Evolutionary conservation across 2,329 filamentous ascomycete species (phyloP), one percentile per base, ranked within the genome.

Genomic region (Trichoderma harzianum): DNA sequence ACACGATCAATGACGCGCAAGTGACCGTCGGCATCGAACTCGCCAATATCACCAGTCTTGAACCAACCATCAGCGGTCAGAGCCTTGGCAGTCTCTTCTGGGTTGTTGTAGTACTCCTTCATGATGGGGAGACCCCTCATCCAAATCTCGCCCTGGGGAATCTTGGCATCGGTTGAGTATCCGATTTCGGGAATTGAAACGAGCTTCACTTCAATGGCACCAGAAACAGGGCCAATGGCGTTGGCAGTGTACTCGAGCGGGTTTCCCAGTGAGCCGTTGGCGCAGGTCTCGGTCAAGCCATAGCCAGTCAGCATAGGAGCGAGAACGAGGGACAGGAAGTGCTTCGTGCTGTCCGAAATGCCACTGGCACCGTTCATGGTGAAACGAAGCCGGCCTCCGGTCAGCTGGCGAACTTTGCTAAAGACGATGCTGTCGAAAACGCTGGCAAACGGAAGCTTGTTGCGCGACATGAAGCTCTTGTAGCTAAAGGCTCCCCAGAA

Each of bases 301-400:
- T 99, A 99, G 12, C 96, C 96, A 74, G 87, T 89, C 76, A 99
- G 90, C 95, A 99, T 97, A 34, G 96, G 96, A 26, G 94, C 94
- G 69, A 99, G 90, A 58, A 95, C 92, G 84, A 98, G 89, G 55
- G 94, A 97, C 78, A 98, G 88, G 86, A 99, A 98, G 73, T 91
- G 90, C 80, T 94, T 91, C 1, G 96, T 99, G 66, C 94, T 92
- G 79, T 92, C 91, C 21, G 95, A 90, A 75, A 99, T 92, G 43
- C 94, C 95, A 60, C 95, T 96, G 76, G 95, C 96, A 72, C 96
- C 96, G 81, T 97, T 98, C 90, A 99, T 90, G 82, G 94, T 93
- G 77, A 98, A 92, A 68, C 95, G 91, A 72, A 99, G 88, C 69
- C 89, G 89, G 70, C 95, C 96, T 78, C 96, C 96, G 1, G 96